Evolutionary conservation across 2,329 filamentous ascomycete genomes (phyloP), one percentile per base, ranked within the genome.

Genomic region (Gnomoniopsis smithogilvyi): DNA sequence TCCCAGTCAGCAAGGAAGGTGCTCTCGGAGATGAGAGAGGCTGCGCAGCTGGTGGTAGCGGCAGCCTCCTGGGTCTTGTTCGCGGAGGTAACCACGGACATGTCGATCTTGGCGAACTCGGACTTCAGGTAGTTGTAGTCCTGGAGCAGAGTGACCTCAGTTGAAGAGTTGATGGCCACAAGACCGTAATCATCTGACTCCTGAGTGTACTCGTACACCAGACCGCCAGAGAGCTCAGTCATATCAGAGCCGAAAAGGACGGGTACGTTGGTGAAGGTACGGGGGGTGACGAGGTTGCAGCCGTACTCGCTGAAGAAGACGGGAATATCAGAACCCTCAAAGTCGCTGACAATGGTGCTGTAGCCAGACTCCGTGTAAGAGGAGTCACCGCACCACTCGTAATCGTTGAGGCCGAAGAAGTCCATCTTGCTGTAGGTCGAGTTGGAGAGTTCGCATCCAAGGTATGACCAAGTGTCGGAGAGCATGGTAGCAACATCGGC

Each of bases 251-350:
- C 82, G 70, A 91, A 92, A 62, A 92, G 83, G 60, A 86, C 78
- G 48, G 78, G 80, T 6, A 90, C 86, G 73, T 92, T 89, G 65
- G 88, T 87, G 75, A 91, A 92, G 63, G 84, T 75, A 64, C 89
- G 86, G 15, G 87, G 85, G 45, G 74, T 70, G 19, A 85, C 83
- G 52, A 81, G 77, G 75, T 91, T 92, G 81, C 89, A 92, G 60
- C 89, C 89, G 66, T 82, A 86, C 68, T 92, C 89, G 63, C 85
- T 89, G 78, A 91, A 91, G 79, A 92, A 92, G 65, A 91, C 81
- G 22, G 89, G 89, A 38, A 91, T 81, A 34, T 85, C 83, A 30
- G 82, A 82, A 62, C 80, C 78, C 66, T 79, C 72, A 76, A 92
- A 90, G 68, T 85, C 81, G 6, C 77, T 71, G 45, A 86, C 83